A percentile compares a stretch with the other conserved stretches of the same genome.
Evolutionary conservation across 129 eudicot genomes (phyloP).

Genomic region (Apium graveolens): DNA sequence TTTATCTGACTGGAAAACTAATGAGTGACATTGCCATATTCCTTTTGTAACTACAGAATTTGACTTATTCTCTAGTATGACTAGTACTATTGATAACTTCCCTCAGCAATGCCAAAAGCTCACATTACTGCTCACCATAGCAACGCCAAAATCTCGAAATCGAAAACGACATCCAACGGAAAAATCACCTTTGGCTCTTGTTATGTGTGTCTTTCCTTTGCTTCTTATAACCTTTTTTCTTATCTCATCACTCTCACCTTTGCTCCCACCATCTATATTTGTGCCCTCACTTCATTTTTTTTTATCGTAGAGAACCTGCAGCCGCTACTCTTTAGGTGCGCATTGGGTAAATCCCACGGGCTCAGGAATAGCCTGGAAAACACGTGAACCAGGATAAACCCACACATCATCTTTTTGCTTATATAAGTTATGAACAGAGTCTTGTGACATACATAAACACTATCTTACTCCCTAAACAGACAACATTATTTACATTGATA

Average conservation of each 20-base stretch:
- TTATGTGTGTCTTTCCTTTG: not conserved
- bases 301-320: too few relatives aligned
- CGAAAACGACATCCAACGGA: constrained; percentile 19
- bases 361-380: too few relatives aligned
- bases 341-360: too few relatives aligned
- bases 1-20: too few relatives aligned
- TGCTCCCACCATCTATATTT: constrained; percentile 1
- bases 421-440: not conserved
- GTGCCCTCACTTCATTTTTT: not conserved
- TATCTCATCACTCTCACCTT: constrained; percentile 2
- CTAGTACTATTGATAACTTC: constrained; percentile 7
- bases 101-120: not conserved
- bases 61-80: not conserved
- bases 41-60: not conserved
- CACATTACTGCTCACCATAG: not conserved
- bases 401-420: constrained; percentile 2
- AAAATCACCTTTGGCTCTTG: not conserved
- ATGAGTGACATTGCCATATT: not conserved
- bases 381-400: too few relatives aligned
- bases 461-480: not conserved
- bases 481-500: not conserved
- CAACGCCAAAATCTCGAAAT: not conserved
- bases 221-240: constrained; percentile 1
- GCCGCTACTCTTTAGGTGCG: too few relatives aligned
- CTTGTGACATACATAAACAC: not conserved